phyloP scores from a whole-genome alignment of 176 grass and related monocot species.

The Eragrostis nindensis region DNA sequence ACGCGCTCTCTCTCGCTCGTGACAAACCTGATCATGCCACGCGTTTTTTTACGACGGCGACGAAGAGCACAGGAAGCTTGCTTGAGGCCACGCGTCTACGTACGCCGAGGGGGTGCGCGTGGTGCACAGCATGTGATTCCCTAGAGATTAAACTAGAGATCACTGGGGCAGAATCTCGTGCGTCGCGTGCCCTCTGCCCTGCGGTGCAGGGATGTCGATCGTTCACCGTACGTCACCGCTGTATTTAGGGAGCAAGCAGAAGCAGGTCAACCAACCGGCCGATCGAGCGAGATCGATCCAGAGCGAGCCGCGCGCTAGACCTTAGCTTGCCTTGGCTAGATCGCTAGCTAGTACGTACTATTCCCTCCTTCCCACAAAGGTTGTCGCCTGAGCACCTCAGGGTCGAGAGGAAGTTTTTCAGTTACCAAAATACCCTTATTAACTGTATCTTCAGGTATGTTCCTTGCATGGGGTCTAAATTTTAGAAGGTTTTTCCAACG shows the following conservation, averaged over 20 bases:
- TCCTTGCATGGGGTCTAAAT: no score
- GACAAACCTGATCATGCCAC: not conserved
- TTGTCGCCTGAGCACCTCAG: no score
- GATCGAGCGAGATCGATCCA: not conserved
- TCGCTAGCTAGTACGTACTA: no score
- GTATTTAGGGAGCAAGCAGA: conserved; percentile 15
- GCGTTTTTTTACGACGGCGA: not conserved
- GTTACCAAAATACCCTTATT: no score
- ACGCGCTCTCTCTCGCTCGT: not conserved
- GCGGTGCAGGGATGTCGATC: not conserved
- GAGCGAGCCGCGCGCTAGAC: no score
- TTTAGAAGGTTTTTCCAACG: no score
- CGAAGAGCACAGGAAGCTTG: not conserved
- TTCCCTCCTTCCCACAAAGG: no score
- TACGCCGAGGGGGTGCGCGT: not conserved
- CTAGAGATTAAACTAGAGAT: not conserved
- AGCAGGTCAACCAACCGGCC: not conserved
- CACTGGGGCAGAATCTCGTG: not conserved
- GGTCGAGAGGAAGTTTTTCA: no score
- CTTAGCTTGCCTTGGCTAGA: no score
- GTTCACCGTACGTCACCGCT: not conserved
- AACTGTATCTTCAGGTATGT: no score
- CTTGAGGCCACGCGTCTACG: not conserved
- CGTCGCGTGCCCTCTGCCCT: not conserved
- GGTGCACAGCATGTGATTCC: not conserved